Evolutionary conservation across 1,284 basidiomycete genomes (phyloP), one percentile per base, ranked within the genome.

Genomic region (Austroboletus niveus): DNA sequence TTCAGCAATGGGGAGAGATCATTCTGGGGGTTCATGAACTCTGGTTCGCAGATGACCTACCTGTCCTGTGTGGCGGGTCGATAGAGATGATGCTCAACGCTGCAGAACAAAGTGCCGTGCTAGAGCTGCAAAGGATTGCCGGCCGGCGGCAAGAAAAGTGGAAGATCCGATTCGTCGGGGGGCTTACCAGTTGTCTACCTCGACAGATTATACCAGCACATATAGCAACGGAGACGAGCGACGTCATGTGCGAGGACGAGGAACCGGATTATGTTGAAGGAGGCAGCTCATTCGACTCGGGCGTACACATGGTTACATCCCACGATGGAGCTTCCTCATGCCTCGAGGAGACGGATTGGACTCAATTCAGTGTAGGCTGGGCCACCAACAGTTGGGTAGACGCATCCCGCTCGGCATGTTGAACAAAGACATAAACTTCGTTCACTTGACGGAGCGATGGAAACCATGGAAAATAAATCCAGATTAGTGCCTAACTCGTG

Each of bases 61-160:
- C 80, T 0, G 58, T 71, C 8, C 63, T 77, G n/a, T 92, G 89
- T 57, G 86, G 82, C 15, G 90, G 91, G 1, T 84, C 80, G 72
- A 72, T 87, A 9, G 84, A 86, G 51, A 57, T 79, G 35, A 65
- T 89, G 47, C 64, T 82, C 4, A 67, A 72, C 34, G 77, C 77
- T 0, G 70, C 81, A 2, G 78, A 81, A 48, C 66, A 69, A 36
- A 74, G 59, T 34, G 74, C 42, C 58, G 71, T 42, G 51, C 39
- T 66, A 51, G 47, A 57, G 15, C 22, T 68, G 17, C 51, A 45
- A 40, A 64, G 47, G 22, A 45, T 58, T 42, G 29, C 49, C 1
- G 68, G 68, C 36, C 52, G 62, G 45, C 59, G 14, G n/a, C 57
- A 57, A 32, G 55, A 41, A 50, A 59, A 48, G 50, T 71, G 69